Percentiles rank a stretch among this genome's conserved stretches.
phyloP scores from a whole-genome alignment of 306 rosid genomes.

The Glycine tomentella region DNA sequence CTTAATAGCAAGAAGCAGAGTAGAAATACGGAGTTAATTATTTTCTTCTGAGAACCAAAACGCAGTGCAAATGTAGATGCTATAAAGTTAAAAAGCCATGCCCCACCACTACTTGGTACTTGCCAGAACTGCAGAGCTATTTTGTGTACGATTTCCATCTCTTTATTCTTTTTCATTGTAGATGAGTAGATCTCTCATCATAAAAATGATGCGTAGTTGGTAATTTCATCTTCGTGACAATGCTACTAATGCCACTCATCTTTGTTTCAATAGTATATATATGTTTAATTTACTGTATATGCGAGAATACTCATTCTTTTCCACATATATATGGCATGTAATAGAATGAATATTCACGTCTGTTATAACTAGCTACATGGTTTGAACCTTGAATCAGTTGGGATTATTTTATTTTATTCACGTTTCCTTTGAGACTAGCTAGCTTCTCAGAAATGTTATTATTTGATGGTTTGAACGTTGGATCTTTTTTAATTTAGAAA shows the following conservation, averaged over 20 bases:
- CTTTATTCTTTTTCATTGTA: constrained; percentile 33
- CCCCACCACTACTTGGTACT: constrained; percentile 49
- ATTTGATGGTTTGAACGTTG: background rate
- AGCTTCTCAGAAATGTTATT: background rate
- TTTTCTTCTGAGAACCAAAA: constrained; percentile 31
- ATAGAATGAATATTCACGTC: constrained; percentile 1
- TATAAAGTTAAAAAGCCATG: constrained; percentile 29
- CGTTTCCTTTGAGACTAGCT: background rate
- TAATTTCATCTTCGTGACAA: constrained; percentile 46
- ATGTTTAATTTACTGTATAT: too few relatives aligned
- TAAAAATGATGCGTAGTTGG: constrained; percentile 10
- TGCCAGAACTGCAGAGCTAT: constrained; percentile 29
- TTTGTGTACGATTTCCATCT: constrained; percentile 41
- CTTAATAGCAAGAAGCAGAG: constrained; percentile 45
- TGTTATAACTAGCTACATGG: background rate
- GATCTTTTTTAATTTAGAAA: background rate
- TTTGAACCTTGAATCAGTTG: background rate
- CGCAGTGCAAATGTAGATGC: constrained; percentile 29
- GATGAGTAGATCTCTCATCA: background rate
- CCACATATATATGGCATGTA: constrained; percentile 15
- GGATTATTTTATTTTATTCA: background rate
- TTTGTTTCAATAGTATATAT: too few relatives aligned
- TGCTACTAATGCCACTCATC: background rate
- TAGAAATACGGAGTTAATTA: constrained; percentile 42
- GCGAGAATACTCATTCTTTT: constrained; percentile 14